Evolutionary conservation across 768 basidiomycete species (phyloP), one percentile per base, ranked within the genome.

Genomic region (Tulasnella sp.): DNA sequence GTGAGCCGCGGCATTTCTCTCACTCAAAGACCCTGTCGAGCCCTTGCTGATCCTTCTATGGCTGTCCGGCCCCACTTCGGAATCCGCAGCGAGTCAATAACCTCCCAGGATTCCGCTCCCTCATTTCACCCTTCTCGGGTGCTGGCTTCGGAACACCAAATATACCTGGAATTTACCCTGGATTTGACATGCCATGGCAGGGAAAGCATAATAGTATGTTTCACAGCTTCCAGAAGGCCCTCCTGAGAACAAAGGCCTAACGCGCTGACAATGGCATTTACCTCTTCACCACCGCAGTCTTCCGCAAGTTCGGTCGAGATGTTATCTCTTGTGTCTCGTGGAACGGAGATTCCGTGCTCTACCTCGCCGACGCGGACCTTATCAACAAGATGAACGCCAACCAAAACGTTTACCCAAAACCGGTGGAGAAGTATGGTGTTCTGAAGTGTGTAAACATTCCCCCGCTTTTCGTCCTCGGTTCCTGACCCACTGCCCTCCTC

Each of bases 171-270:
- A 45, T 76, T 2, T 76, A 76, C 52, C 75, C 36, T 31, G 75
- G 75, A 6, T 76, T 76, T 38, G 45, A 76, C 67, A 76, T 76
- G 75, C 75, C 75, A 3, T 76, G 75, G 75, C 38, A 31, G 5
- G 75, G 67, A 70, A 76, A 76, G 31, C 75, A 76, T 31, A 36
- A 76, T 14, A 29, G 75, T 75, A 45, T 34, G 74, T 73, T 40
- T 58, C 64, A 19, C 29, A 12, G 14, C 3, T 29, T 64, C n/a
- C n/a, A 12, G 1, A 36, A 29, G 4, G 15, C 25, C 67, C 11
- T 45, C 45, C 17, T 45, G 17, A 6, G 22, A 3, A 19, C 22
- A 1, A 49, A 49, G 19, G 45, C 45, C 14, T 49, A 7, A n/a
- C 6, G n/a, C n/a, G 19, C 49, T 49, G 49, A 49, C 49, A n/a